Evolutionary conservation across 1,139 yeast genomes (phyloP).

Genomic region (Candida sp.): DNA sequence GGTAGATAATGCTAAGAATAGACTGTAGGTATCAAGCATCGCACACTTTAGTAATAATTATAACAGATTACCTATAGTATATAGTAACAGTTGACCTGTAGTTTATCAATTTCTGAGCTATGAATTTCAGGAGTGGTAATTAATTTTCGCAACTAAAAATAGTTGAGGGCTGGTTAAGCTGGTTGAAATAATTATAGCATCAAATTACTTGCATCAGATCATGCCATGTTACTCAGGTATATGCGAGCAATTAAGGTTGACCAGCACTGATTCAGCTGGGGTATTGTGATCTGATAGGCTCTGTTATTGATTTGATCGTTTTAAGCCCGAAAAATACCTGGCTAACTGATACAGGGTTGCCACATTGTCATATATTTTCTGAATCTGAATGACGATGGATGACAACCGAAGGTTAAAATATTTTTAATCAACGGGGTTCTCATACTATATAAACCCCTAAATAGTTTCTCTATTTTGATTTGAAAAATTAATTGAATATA

Average conservation of each 20-base stretch:
- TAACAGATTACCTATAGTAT: too few species aligned
- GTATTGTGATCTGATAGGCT: background rate
- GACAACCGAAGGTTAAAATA: background rate
- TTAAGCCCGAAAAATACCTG: background rate
- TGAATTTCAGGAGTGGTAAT: too few species aligned
- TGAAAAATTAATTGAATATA: too few species aligned
- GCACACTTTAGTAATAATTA: too few species aligned
- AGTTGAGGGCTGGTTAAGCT: background rate
- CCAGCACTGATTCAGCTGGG: background rate
- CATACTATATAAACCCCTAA: too few species aligned
- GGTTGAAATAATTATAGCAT: background rate
- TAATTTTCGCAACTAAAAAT: background rate
- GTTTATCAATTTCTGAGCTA: too few species aligned
- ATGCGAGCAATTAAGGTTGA: background rate
- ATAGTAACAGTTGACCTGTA: too few species aligned
- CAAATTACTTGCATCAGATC: background rate
- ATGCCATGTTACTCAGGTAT: background rate
- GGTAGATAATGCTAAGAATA: too few species aligned
- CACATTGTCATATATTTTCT: background rate
- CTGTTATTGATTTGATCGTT: background rate
- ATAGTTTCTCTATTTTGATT: too few species aligned
- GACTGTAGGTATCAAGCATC: too few species aligned
- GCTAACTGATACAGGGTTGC: background rate
- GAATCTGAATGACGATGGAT: background rate
- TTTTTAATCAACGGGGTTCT: background rate